Conservation (phyloP, 768 basidiomycete genomes). For the Leccinum aurantiacum region DNA sequence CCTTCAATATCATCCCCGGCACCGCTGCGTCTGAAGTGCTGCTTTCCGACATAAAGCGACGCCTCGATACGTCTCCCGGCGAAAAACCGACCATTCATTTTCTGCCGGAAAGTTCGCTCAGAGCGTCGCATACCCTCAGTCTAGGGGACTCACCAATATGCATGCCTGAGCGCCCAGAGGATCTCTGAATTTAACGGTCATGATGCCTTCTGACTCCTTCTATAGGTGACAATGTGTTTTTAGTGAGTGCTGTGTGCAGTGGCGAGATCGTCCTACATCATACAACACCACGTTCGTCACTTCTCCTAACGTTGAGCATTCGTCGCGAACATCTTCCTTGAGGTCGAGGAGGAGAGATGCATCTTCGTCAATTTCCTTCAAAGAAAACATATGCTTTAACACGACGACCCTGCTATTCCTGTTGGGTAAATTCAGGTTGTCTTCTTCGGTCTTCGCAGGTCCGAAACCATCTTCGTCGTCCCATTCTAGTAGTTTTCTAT, state of each 20-base stretch:
- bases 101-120: slow-evolving; percentile 44
- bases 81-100: slow-evolving; percentile 94
- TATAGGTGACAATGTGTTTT: slow-evolving; percentile 34
- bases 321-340: slow-evolving; percentile 95
- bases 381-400: slow-evolving; percentile 92
- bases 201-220: slow-evolving; percentile 91
- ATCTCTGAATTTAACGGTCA: slow-evolving; percentile 96
- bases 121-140: background rate
- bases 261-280: slow-evolving; percentile 61
- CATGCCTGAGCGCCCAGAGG: slow-evolving; percentile 92
- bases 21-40: slow-evolving; percentile 78
- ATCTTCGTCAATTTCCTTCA: slow-evolving; percentile 83
- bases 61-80: slow-evolving; percentile 83
- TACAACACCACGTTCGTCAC: slow-evolving; percentile 95
- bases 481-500: slow-evolving; percentile 91
- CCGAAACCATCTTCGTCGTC: slow-evolving; percentile 93
- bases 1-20: slow-evolving; percentile 60
- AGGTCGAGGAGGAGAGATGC: slow-evolving; percentile 83
- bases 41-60: slow-evolving; percentile 75
- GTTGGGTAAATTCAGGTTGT: slow-evolving; percentile 44
- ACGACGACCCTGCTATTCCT: slow-evolving; percentile 82
- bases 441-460: slow-evolving; percentile 59
- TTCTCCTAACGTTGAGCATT: slow-evolving; percentile 85
- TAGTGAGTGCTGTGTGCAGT: slow-evolving; percentile 1
- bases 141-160: slow-evolving; percentile 57